Evolutionary conservation across 768 basidiomycete species (phyloP).

Genomic region (Dentipellis sp.): DNA sequence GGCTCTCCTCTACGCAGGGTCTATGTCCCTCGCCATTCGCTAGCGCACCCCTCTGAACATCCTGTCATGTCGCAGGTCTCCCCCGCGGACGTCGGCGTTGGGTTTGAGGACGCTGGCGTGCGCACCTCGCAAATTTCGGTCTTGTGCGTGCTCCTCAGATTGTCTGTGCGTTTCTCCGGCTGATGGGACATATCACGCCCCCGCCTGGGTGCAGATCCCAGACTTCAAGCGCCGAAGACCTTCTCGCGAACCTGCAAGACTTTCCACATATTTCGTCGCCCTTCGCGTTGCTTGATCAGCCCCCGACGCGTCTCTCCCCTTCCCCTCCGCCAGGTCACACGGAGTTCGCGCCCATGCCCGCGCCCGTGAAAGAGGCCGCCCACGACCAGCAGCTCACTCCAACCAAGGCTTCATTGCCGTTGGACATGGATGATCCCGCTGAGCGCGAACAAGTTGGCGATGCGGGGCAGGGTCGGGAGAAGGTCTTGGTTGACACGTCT

Average conservation of each 20-base stretch:
- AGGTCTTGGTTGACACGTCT: not conserved
- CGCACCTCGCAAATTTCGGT: not conserved
- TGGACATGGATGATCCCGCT: not conserved
- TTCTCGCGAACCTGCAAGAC: constrained; percentile 1
- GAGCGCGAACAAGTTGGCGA: not conserved
- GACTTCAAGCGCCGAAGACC: constrained; percentile 1
- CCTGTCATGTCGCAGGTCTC: too few relatives aligned
- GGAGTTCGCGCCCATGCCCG: too few relatives aligned
- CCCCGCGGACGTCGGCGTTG: too few relatives aligned
- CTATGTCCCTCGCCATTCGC: too few relatives aligned
- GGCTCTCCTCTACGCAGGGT: too few relatives aligned
- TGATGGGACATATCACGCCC: too few relatives aligned
- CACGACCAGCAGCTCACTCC: not conserved
- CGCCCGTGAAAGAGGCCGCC: too few relatives aligned
- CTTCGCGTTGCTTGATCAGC: not conserved
- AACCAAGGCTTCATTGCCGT: not conserved
- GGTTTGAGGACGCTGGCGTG: not conserved
- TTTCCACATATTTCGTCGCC: constrained; percentile 1
- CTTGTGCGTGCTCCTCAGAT: not conserved
- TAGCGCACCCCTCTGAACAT: too few relatives aligned
- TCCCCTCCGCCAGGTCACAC: too few relatives aligned
- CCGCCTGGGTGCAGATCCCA: not conserved
- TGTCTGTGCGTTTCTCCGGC: too few relatives aligned
- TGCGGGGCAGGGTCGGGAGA: not conserved
- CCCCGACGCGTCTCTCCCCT: not conserved